Base-by-base conservation (phyloP, 331 rosid genomes). In the Pyrus hybrid region DNA sequence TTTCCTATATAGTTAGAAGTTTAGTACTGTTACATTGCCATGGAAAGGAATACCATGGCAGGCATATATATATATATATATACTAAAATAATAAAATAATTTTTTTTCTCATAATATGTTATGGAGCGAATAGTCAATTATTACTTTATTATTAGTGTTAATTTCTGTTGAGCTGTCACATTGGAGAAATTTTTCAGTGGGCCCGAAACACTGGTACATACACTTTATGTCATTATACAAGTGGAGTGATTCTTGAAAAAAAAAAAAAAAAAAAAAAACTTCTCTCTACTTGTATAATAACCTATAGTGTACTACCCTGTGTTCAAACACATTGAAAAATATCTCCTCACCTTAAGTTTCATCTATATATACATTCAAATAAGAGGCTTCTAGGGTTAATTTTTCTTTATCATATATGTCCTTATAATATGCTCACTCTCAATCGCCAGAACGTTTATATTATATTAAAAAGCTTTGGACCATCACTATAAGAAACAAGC, bases 21-120 rank as follows among this genome's bases (percentile, higher is more conserved):
- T 61, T 62, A 43, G n/a, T 25, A 61, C 35, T 58, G 56, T 25
- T 8, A 43, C 25, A 72, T 66, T 56, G 64, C 72, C 72, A 63
- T 71, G 33, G 32, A 77, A 72, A 35, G 20, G 25, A 61, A 41
- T 17, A 11, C 26, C 60, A 61, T 18, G 61, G 77, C 18, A 37
- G 13, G 45, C 45, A 37, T 73, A 61, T 73, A 73, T 29, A 37
- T 73, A 61, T 73, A 73, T 29, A 61, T 41, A 22, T 5, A 4
- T 35, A 25, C 26, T 14, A 61, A 68, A 3, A 43, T 7, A 14
- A 33, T n/a, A 43, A 5, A 58, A 72, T 60, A 72, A 60, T 7
- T 1, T 7, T 30, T 30, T 37, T 37, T 16, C 13, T 29, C 35
- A 57, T 57, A 18, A 64, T 64, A 63, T 63, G n/a, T 30, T 5